Percentiles rank a stretch among this genome's conserved stretches.
Conservation (phyloP, 768 basidiomycete species). For the Pisolithus tinctorius region DNA sequence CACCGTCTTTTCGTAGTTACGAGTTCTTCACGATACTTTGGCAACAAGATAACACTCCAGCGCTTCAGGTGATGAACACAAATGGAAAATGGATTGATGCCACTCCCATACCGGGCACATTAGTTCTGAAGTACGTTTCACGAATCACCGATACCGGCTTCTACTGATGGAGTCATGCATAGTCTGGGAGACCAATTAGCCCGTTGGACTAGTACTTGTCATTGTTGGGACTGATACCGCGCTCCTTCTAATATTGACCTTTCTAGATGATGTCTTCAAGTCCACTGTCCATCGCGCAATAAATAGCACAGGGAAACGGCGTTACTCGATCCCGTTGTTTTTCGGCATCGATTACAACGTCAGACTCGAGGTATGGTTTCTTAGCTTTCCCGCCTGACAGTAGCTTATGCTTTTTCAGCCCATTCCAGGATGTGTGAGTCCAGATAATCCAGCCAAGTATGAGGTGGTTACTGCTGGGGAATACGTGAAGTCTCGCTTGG, state of each 20-base stretch:
- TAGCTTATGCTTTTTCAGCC: constrained; percentile 19
- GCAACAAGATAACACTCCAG: constrained; percentile 52
- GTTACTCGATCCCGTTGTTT: constrained; percentile 85
- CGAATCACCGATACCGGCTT: not conserved
- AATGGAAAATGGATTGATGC: constrained; percentile 51
- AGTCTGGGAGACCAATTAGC: constrained; percentile 61
- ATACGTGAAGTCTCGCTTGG: constrained; percentile 71
- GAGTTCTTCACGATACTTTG: constrained; percentile 90
- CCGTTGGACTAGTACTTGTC: constrained; percentile 51
- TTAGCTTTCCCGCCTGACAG: not conserved
- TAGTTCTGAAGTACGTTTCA: constrained; percentile 50
- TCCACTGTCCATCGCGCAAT: constrained; percentile 66
- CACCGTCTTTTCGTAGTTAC: constrained; percentile 34
- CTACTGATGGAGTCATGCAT: constrained; percentile 1
- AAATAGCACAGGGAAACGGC: constrained; percentile 61
- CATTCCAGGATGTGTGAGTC: constrained; percentile 42
- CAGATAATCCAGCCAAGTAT: constrained; percentile 58
- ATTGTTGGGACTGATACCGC: not conserved
- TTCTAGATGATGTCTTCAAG: constrained; percentile 53
- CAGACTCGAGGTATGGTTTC: constrained; percentile 49
- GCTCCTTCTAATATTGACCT: not conserved
- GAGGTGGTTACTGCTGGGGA: constrained; percentile 76
- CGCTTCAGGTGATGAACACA: constrained; percentile 47
- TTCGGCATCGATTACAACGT: constrained; percentile 86
- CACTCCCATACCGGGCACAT: constrained; percentile 45